phyloP scores from a whole-genome alignment of 805 yeast species.

The Cyberlindnera mississippiensis region DNA sequence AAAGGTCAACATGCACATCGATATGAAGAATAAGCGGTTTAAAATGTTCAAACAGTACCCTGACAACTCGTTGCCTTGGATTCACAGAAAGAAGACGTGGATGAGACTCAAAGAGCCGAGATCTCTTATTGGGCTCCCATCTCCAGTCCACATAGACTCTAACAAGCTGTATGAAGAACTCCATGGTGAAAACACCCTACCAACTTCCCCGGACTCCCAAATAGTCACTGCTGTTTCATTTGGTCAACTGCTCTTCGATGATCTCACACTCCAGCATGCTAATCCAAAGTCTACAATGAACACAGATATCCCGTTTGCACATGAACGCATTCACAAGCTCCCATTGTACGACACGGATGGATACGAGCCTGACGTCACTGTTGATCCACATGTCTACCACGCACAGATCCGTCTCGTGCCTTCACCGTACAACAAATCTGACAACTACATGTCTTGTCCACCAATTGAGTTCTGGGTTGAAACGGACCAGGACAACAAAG shows the following conservation, averaged over 20 bases:
- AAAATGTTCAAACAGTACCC: constrained; percentile 11
- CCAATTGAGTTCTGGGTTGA: constrained; percentile 57
- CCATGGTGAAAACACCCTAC: not conserved
- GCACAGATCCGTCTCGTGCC: constrained; percentile 47
- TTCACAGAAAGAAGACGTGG: constrained; percentile 22
- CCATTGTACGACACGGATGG: constrained; percentile 16
- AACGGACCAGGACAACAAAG: constrained; percentile 33
- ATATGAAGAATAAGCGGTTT: constrained; percentile 5
- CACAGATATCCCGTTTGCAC: constrained; percentile 22
- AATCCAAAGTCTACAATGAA: constrained; percentile 15
- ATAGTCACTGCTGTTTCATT: constrained; percentile 23
- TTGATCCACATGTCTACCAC: constrained; percentile 31
- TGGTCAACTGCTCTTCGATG: constrained; percentile 23
- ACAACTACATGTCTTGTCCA: constrained; percentile 36
- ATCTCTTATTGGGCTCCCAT: not conserved
- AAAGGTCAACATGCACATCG: constrained; percentile 11
- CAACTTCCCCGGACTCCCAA: constrained; percentile 4
- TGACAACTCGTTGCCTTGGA: constrained; percentile 25
- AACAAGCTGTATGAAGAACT: constrained; percentile 14
- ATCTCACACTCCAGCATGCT: not conserved
- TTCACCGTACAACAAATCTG: constrained; percentile 33
- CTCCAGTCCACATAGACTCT: constrained; percentile 8
- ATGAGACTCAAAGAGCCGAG: constrained; percentile 22
- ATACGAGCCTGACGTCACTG: constrained; percentile 11
- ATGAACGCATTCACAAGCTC: constrained; percentile 14